Evolutionary conservation across 179 eudicot genomes (phyloP).

Genomic region (Beta macrorhiza): DNA sequence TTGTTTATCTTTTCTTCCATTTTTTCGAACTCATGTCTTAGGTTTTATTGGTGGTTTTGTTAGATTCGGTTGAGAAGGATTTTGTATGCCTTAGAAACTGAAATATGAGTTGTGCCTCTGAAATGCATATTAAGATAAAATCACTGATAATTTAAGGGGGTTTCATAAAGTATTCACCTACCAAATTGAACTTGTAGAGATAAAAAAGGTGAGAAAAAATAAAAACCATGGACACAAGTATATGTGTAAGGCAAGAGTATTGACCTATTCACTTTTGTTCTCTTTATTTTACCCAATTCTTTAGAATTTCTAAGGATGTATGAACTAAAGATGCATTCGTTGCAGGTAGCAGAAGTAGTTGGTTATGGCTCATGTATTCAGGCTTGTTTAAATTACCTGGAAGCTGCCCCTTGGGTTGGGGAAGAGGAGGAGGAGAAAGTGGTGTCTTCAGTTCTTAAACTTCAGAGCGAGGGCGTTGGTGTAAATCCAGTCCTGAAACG

Average conservation of each 20-base stretch:
- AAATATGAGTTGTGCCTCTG: background rate
- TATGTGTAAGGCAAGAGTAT: background rate
- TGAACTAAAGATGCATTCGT: conserved; percentile 9
- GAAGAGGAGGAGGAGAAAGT: conserved; percentile 95
- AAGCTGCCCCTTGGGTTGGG: conserved; percentile 97
- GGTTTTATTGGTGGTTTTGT: too few species aligned
- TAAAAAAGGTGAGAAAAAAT: background rate
- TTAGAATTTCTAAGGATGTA: background rate
- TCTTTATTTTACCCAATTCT: background rate
- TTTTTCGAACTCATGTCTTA: background rate
- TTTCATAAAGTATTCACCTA: background rate
- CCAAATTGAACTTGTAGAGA: background rate
- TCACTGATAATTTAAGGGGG: background rate
- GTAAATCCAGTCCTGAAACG: conserved; percentile 74
- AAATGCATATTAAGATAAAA: background rate
- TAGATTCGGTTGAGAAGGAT: too few species aligned
- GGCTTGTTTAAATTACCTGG: conserved; percentile 79
- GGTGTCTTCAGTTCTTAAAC: conserved; percentile 63
- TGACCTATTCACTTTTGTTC: background rate
- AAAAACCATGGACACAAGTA: background rate
- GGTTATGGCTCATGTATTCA: conserved; percentile 64
- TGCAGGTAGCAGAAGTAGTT: conserved; percentile 75
- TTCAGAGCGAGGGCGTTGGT: conserved; percentile 54
- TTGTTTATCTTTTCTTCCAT: too few species aligned
- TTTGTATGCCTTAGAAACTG: background rate